These are phyloP conservation scores for Physcomitrellopsis africana DNA, from an alignment of 225 moss, liverwort and hornwort genomes.

Conservation along the genomic window DNA sequence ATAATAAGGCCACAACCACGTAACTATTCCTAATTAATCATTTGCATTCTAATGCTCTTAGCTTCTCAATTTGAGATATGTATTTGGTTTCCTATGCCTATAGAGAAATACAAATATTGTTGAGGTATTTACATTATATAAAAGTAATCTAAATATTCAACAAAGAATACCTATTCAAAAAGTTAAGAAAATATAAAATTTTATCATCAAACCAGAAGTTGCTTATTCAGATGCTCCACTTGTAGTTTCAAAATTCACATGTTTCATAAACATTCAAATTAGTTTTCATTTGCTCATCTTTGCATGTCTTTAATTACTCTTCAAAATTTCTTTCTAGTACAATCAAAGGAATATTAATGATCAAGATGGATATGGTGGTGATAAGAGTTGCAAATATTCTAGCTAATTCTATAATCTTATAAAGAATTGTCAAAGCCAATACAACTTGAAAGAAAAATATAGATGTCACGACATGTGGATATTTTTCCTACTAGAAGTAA, in stretches of 20 bases:
- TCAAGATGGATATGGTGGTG: constrained; percentile 48
- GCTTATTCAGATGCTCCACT: constrained; percentile 46
- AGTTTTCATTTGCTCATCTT: constrained; percentile 74
- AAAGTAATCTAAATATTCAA: neutral
- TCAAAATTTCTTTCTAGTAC: constrained; percentile 46
- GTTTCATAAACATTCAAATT: constrained; percentile 63
- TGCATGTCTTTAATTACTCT: constrained; percentile 68
- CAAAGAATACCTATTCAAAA: neutral
- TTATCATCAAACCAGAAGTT: neutral
- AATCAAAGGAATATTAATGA: constrained; percentile 54
- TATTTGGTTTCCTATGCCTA: constrained; percentile 52
- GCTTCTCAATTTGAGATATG: constrained; percentile 30
- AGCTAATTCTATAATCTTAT: too few species aligned
- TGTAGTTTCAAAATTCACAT: constrained; percentile 56
- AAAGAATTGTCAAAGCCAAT: constrained; percentile 62
- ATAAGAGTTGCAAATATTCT: constrained; percentile 54
- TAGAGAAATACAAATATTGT: neutral
- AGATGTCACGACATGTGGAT: too few species aligned
- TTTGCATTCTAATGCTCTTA: constrained; percentile 41
- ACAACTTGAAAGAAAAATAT: constrained; percentile 66
- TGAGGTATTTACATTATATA: neutral
- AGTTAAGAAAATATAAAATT: neutral
- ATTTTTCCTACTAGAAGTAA: too few species aligned
- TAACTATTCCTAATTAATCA: constrained; percentile 26
- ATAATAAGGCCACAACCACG: constrained; percentile 30